Evolutionary conservation across 495 filamentous ascomycete genomes (phyloP), one percentile per base, ranked within the genome.

Genomic region (Tricharina praecox): DNA sequence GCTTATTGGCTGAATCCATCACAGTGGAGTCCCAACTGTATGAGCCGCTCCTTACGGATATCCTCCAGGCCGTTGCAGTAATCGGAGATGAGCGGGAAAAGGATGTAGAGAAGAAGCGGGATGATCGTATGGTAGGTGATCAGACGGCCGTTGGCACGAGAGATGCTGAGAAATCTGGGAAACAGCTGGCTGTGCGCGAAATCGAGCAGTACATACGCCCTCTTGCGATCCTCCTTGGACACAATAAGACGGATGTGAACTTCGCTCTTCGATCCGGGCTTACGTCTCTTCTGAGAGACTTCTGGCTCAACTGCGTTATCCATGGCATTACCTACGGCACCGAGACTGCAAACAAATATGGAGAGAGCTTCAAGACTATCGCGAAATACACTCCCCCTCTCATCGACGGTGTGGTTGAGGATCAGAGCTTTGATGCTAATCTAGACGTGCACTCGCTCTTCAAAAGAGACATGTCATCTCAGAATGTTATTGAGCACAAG

Each of bases 221-320:
- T 13, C 65, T 96, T 37, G 82, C 90, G 16, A 61, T 82, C 9
- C 68, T 90, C 24, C 77, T 85, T 20, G 48, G 51, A 10, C 40
- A 37, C 10, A 59, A 59, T 40, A 54, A 51, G 2, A 49, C 50
- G 4, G 55, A 59, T 18, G 48, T 40, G 13, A 59, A 59, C 25
- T 59, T 59, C 48, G 51, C 56, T 23, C 38, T 43, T 37, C 51
- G 52, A 26, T 55, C 47, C 32, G 55, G 51, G 11, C 53, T 72
- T 18, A 65, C 74, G 43, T 70, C 75, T 16, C 66, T 93, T 38
- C 75, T 90, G 51, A 79, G 87, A 28, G 85, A 96, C 68, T 83
- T 83, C 11, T 97, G 90, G 90, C 94, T 93, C 63, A 97, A 97
- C 60, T 81, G 95, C 43, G 81, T 83, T 23, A 78, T 95, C 5